These are phyloP conservation scores for Suillus luteus DNA, from an alignment of 768 basidiomycete genomes.

Conservation along the genomic window DNA sequence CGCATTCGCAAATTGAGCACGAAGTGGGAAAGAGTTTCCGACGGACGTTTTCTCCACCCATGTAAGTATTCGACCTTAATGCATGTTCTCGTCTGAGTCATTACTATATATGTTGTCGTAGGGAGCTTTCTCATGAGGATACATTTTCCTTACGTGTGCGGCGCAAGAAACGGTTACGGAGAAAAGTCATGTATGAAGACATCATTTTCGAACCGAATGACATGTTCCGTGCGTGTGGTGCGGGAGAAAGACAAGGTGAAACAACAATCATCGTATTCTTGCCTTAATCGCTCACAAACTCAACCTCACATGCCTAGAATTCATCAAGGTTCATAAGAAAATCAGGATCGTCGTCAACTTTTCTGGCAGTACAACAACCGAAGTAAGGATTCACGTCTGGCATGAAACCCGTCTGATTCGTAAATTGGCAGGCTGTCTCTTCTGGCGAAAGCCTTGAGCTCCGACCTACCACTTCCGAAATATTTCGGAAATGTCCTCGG, in stretches of 20 bases:
- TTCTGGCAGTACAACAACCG: background rate
- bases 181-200: background rate
- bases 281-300: background rate
- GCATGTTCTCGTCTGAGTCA: background rate
- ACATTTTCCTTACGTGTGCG: background rate
- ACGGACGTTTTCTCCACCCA: background rate
- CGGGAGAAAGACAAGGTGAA: background rate
- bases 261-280: background rate
- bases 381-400: background rate
- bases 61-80: background rate
- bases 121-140: background rate
- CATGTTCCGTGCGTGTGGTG: background rate
- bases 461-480: slow-evolving; percentile 5
- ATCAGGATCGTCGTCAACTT: background rate
- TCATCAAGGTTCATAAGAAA: background rate
- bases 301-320: background rate
- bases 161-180: background rate
- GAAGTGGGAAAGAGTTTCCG: background rate
- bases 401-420: background rate
- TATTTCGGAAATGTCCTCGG: slow-evolving; percentile 8
- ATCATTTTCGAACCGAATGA: background rate
- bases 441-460: background rate
- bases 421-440: background rate
- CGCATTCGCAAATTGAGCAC: background rate
- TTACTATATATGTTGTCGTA: background rate